Evolutionary conservation across 2,329 filamentous ascomycete species (phyloP), one percentile per base, ranked within the genome.

Genomic region (Onygena corvina): DNA sequence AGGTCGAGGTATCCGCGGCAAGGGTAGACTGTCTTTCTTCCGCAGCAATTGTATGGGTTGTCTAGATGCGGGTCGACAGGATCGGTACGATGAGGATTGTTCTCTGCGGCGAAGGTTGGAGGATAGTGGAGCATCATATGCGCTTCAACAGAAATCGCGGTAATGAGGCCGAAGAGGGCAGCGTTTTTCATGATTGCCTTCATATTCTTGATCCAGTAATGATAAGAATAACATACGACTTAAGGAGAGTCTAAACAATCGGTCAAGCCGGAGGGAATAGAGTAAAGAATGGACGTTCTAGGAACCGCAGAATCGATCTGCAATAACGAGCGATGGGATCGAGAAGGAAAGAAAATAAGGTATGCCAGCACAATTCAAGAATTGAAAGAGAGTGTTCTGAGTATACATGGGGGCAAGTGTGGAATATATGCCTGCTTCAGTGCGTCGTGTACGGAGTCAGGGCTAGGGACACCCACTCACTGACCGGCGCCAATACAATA

Each of bases 41-140:
- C 70, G 50, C 70, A 72, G 60, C 69, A 72, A 47, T 71, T 66
- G 52, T 68, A 71, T 1, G 70, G 69, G 50, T 65, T 71, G 53
- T 69, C 62, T 36, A 72, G 65, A 46, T 64, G 58, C 0, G 55
- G 57, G 50, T 70, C 67, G 0, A 62, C 53, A 8, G 57, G 46
- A n/a, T 57, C 62, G 33, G 58, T 59, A 36, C 61, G 64, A 58
- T 69, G 61, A 16, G 69, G 68, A 51, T 72, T 71, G 56, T 72
- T 70, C 34, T 64, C 59, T 16, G 64, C 67, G 46, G 65, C 69
- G 49, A 73, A 66, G 1, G 70, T 62, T 3, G 67, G 60, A 4
- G 71, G 71, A 47, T 63, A 68, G 56, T 60, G 54, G 27, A 72
- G 63, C 52, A 64, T 65, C 68, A 72, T 70, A 52, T 72, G 69